Conservation (phyloP, 2,329 filamentous ascomycete species). For the Aspergillus puulaauensis region DNA sequence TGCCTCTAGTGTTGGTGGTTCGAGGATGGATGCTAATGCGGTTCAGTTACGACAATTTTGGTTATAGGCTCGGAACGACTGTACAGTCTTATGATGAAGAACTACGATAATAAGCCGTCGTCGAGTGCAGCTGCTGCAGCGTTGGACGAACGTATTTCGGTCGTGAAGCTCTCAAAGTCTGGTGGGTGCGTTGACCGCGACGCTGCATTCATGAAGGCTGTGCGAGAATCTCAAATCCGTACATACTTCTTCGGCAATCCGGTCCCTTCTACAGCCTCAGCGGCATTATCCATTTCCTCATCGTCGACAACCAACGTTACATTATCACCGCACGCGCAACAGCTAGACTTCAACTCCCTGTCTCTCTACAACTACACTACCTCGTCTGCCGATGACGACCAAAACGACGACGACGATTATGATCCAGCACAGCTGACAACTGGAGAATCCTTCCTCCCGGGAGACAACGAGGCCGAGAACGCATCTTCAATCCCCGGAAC, state of each 20-base stretch:
- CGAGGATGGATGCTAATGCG: conserved; percentile 16
- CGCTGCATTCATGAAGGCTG: conserved; percentile 68
- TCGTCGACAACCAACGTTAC: conserved; percentile 59
- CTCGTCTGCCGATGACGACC: conserved; percentile 53
- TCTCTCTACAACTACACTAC: conserved; percentile 70
- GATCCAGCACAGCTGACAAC: conserved; percentile 34
- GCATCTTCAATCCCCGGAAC: conserved; percentile 25
- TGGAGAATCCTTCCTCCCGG: conserved; percentile 36
- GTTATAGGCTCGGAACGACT: conserved; percentile 78
- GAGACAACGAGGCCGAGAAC: conserved; percentile 27
- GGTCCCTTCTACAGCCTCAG: conserved; percentile 38
- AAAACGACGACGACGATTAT: conserved; percentile 42
- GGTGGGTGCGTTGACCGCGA: conserved; percentile 80
- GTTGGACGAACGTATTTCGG: conserved; percentile 66
- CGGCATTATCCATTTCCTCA: conserved; percentile 33
- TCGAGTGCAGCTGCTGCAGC: conserved; percentile 44
- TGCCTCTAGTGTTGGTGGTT: background rate
- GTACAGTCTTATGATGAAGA: conserved; percentile 70
- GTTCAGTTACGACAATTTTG: conserved; percentile 71
- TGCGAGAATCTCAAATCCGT: conserved; percentile 74
- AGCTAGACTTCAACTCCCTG: conserved; percentile 73
- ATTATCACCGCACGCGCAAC: conserved; percentile 83
- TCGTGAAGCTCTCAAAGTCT: conserved; percentile 79
- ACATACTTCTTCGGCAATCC: conserved; percentile 91
- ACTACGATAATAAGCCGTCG: conserved; percentile 58